These are phyloP conservation scores for Fraxinus platypoda DNA, from an alignment of 305 asterid genomes.

Conservation along the genomic window DNA sequence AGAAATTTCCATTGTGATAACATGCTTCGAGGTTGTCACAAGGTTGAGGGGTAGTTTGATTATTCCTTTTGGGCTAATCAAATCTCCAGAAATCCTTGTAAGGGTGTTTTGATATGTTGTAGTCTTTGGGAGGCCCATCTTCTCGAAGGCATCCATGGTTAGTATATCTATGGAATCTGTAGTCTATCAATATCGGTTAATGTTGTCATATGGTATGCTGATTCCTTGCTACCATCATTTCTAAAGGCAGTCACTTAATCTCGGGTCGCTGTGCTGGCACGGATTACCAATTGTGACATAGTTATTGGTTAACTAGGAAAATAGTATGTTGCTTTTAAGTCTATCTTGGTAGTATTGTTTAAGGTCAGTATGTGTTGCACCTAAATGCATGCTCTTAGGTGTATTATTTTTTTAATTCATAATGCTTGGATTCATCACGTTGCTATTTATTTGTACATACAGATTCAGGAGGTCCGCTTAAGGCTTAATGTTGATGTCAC, in stretches of 20 bases:
- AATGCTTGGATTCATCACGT: not conserved
- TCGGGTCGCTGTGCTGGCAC: not conserved
- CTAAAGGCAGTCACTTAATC: not conserved
- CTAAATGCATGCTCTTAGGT: not conserved
- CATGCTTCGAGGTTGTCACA: not conserved
- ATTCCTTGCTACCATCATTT: not conserved
- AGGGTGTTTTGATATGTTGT: not conserved
- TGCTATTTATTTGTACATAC: conserved; percentile 23
- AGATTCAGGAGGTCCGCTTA: conserved; percentile 74
- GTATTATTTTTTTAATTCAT: not conserved
- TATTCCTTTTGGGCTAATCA: not conserved
- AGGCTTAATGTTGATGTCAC: conserved; percentile 81
- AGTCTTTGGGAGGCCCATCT: not conserved
- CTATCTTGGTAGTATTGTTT: not conserved
- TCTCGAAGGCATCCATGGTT: not conserved
- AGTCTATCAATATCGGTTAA: not conserved
- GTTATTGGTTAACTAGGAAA: not conserved
- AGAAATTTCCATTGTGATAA: not conserved
- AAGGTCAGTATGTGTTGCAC: not conserved
- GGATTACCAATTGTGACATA: not conserved
- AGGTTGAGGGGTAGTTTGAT: not conserved
- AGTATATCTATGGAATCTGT: not conserved
- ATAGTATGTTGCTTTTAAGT: not conserved
- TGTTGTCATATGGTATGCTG: conserved; percentile 7
- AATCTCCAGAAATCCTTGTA: not conserved